Percentiles rank a stretch among this genome's conserved stretches.
Conservation (phyloP, 352 stramenopile species). For the Phytophthora megakarya region DNA sequence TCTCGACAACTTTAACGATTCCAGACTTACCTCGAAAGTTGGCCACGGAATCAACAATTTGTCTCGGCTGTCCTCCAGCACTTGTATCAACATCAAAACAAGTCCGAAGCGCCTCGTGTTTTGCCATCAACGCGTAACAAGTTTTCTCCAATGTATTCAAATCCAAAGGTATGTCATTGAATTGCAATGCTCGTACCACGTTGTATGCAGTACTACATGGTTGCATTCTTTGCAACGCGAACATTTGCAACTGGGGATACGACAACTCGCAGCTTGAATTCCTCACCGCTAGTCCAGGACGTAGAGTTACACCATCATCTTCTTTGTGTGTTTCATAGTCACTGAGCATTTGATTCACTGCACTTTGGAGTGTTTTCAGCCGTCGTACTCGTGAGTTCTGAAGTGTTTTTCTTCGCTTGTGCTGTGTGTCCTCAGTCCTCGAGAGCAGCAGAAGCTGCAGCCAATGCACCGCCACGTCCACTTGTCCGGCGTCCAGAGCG, state of each 20-base stretch:
- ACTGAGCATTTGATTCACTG: conserved; percentile 21
- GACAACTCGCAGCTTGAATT: conserved; percentile 34
- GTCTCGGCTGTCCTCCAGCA: conserved; percentile 35
- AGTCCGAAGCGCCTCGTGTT: conserved; percentile 55
- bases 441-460: conserved; percentile 43
- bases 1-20: conserved; percentile 9
- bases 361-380: conserved; percentile 21
- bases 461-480: conserved; percentile 46
- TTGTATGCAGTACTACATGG: conserved; percentile 59
- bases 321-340: conserved; percentile 6
- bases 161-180: conserved; percentile 29
- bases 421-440: background rate
- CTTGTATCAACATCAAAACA: conserved; percentile 38
- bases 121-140: conserved; percentile 37
- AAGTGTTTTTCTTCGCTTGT: background rate
- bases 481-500: conserved; percentile 39
- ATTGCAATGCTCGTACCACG: conserved; percentile 43
- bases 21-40: conserved; percentile 16
- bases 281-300: conserved; percentile 21
- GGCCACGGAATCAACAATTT: conserved; percentile 33
- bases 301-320: conserved; percentile 9
- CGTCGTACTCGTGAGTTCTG: conserved; percentile 12
- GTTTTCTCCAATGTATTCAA: conserved; percentile 27
- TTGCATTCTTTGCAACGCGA: conserved; percentile 50
- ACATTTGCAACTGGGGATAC: conserved; percentile 66